phyloP scores from a whole-genome alignment of 192 early-diverging fungal species.

The Backusella circina region DNA sequence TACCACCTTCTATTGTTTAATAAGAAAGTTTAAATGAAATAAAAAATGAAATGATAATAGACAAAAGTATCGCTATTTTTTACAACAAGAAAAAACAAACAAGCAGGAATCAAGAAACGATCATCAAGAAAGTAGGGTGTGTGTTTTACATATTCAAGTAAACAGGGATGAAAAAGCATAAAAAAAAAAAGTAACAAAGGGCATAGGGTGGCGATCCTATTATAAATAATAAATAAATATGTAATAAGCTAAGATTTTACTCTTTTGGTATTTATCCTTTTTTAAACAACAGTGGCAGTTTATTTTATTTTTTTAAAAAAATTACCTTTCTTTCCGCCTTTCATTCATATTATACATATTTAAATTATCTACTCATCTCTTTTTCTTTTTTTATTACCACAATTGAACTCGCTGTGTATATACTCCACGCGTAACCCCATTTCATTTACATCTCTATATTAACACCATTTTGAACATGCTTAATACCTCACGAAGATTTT shows the following conservation, averaged over 20 bases:
- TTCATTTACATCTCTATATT: too few species aligned
- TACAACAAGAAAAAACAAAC: background rate
- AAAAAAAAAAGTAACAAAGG: background rate
- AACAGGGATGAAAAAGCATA: background rate
- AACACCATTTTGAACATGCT: background rate
- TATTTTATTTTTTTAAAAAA: background rate
- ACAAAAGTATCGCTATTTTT: background rate
- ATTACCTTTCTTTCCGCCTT: background rate
- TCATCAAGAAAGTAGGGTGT: background rate
- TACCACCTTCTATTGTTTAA: background rate
- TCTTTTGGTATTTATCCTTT: background rate
- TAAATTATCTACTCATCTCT: background rate
- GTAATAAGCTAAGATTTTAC: background rate
- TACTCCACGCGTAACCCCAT: background rate
- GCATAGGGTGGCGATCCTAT: background rate
- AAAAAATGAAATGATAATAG: background rate
- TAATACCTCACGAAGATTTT: slow-evolving; percentile 8
- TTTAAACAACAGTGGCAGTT: background rate
- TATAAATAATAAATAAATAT: slow-evolving; percentile 1
- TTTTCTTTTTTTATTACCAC: too few species aligned
- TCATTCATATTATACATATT: background rate
- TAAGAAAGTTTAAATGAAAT: background rate
- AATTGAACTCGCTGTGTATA: background rate
- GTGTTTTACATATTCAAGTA: background rate
- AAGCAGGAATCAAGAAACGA: background rate